These are phyloP conservation scores for Macrolepiota fuliginosa DNA, from an alignment of 768 basidiomycete genomes.

Conservation along the genomic window DNA sequence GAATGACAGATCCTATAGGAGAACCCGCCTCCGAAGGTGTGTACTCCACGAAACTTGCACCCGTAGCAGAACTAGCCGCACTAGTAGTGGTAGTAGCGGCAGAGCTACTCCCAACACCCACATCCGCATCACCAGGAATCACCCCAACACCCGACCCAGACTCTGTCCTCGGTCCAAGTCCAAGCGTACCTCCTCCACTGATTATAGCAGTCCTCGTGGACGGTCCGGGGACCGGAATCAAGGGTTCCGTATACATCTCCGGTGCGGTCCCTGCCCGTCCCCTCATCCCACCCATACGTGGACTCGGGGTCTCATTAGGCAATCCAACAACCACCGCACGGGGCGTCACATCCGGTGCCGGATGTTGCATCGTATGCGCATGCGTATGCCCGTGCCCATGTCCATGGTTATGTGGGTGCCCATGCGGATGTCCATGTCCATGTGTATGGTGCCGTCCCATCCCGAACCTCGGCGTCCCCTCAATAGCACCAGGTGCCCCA, in stretches of 20 bases:
- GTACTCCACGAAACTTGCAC: not conserved
- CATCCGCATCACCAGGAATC: not conserved
- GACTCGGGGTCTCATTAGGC: conserved; percentile 29
- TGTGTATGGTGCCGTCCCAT: not conserved
- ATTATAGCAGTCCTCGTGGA: not conserved
- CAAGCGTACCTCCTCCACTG: not conserved
- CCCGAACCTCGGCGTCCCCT: conserved; percentile 15
- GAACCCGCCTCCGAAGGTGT: no score
- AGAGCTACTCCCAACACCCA: not conserved
- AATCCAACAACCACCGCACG: conserved; percentile 58
- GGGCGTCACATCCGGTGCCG: conserved; percentile 59
- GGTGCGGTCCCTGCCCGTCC: conserved; percentile 7
- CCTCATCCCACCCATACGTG: not conserved
- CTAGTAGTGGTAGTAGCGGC: not conserved
- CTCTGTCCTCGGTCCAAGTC: not conserved
- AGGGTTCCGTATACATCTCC: conserved; percentile 7
- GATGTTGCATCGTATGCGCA: conserved; percentile 22
- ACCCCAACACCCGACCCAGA: not conserved
- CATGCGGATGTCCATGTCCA: conserved; percentile 21
- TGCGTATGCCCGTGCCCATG: conserved; percentile 24
- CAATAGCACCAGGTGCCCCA: conserved; percentile 80
- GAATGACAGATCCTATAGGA: no score
- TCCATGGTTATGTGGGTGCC: conserved; percentile 24
- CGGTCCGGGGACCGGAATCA: not conserved
- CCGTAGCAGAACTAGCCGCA: not conserved